phyloP scores from a whole-genome alignment of 2,329 filamentous ascomycete species.

The Orbilia brochopaga region DNA sequence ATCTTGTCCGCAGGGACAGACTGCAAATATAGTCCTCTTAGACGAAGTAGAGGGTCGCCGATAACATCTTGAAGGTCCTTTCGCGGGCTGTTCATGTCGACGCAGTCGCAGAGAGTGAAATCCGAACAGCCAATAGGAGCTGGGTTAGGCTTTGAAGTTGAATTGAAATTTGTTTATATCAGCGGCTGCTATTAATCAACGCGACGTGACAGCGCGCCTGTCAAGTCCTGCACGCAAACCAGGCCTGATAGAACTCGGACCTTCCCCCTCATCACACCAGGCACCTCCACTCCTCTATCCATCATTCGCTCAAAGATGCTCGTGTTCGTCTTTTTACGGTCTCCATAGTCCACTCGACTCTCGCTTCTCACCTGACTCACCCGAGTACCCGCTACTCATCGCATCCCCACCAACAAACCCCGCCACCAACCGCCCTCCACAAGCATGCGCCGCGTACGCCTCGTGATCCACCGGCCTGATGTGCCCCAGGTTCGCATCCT shows the following conservation, averaged over 20 bases:
- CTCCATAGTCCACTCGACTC: not conserved
- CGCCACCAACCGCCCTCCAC: constrained; percentile 13
- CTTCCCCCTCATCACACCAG: not conserved
- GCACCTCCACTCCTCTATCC: not conserved
- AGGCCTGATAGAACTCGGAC: constrained; percentile 14
- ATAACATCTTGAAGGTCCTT: not conserved
- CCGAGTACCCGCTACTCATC: not conserved
- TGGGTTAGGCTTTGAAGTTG: not conserved
- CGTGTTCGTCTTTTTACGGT: not conserved
- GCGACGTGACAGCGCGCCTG: constrained; percentile 20
- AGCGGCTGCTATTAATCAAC: constrained; percentile 17
- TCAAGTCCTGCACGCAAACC: not conserved
- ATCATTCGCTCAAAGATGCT: constrained; percentile 21
- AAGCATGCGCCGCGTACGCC: constrained; percentile 54
- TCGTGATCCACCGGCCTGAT: constrained; percentile 52
- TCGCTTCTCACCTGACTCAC: constrained; percentile 8
- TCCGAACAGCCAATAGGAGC: constrained; percentile 8
- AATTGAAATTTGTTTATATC: constrained; percentile 38
- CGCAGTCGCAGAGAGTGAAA: not conserved
- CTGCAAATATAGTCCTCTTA: constrained; percentile 36
- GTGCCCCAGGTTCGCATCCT: constrained; percentile 52
- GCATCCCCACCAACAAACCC: not conserved
- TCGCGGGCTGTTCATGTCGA: not conserved
- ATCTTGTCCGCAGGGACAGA: constrained; percentile 39
- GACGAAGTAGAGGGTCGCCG: constrained; percentile 12